These are phyloP conservation scores for Chaetomium cochliodes DNA, from an alignment of 495 filamentous ascomycete genomes.

Conservation along the genomic window DNA sequence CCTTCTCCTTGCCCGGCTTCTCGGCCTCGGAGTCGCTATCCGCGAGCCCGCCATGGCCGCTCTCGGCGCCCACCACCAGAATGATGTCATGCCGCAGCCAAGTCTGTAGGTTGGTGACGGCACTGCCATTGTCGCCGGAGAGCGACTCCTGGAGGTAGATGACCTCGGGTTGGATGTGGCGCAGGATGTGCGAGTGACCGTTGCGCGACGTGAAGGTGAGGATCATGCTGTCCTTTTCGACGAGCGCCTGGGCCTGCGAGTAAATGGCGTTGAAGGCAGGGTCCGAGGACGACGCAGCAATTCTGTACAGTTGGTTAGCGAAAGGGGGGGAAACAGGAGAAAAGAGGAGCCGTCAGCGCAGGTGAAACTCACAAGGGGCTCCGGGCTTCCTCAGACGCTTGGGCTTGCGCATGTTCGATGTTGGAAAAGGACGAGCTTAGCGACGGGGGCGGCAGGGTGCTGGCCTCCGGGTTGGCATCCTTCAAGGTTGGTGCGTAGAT, in stretches of 20 bases:
- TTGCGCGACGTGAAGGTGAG: conserved; percentile 78
- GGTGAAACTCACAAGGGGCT: conserved; percentile 49
- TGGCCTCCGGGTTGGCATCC: conserved; percentile 54
- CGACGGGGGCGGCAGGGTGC: conserved; percentile 56
- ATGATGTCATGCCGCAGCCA: conserved; percentile 85
- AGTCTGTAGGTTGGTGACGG: conserved; percentile 67
- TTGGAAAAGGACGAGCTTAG: conserved; percentile 85
- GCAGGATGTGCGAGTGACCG: conserved; percentile 78
- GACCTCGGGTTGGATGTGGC: conserved; percentile 75
- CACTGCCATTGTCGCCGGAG: conserved; percentile 66
- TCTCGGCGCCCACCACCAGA: conserved; percentile 76
- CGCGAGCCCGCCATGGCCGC: conserved; percentile 78
- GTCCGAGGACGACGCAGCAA: conserved; percentile 38
- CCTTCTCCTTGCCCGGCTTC: conserved; percentile 53
- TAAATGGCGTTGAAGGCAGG: conserved; percentile 73
- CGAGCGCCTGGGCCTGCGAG: conserved; percentile 68
- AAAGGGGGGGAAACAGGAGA: neutral
- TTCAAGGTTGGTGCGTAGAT: conserved; percentile 83
- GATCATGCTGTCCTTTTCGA: conserved; percentile 79
- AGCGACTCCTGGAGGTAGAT: conserved; percentile 83
- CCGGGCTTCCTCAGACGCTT: conserved; percentile 60
- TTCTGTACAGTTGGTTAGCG: conserved; percentile 28
- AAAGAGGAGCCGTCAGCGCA: neutral
- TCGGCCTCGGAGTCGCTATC: conserved; percentile 84
- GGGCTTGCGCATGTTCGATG: conserved; percentile 72